Evolutionary conservation across 1,284 basidiomycete species (phyloP), one percentile per base, ranked within the genome.

Genomic region (Heliocybe sulcata): DNA sequence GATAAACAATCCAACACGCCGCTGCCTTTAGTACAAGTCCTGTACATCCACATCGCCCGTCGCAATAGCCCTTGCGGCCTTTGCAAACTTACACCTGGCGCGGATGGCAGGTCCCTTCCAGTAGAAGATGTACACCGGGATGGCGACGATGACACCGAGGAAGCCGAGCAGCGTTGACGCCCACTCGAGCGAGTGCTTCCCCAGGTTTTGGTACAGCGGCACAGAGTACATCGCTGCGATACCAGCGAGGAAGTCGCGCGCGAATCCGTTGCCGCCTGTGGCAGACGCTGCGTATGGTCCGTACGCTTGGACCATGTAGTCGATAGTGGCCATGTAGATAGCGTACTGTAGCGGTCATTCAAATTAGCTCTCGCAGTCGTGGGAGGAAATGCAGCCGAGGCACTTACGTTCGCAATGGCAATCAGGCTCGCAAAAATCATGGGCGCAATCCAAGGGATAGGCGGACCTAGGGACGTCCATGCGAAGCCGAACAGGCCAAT

Each of bases 121-220:
- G 60, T 73, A 73, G 64, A 74, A 73, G 35, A 74, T 54, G 58
- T 68, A 74, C 26, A 73, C 65, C 0, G 73, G 71, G 27, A 73
- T 66, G 4, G 65, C 65, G 8, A 73, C 66, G 35, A 72, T 31
- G 3, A 67, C 59, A 1, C 69, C 71, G 25, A 75, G 57, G 61
- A 66, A 66, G 26, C 63, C 69, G 2, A 75, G 61, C 27, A 75
- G 63, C 0, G 72, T 72, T 3, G 63, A 61, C 0, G 70, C 70
- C 66, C 68, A 73, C 55, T 71, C 69, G 25, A 70, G 61, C 22
- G 55, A 31, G 33, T 47, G 47, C 8, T 45, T n/a, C 19, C 54
- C 51, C 29, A 54, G 54, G 51, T 56, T 56, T 19, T 51, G 47
- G 47, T 48, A 58, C 22, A 54, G 38, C 38, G 60, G 60, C 8